Evolutionary conservation across 2,329 filamentous ascomycete genomes (phyloP).

Genomic region (Aspergillus felis): DNA sequence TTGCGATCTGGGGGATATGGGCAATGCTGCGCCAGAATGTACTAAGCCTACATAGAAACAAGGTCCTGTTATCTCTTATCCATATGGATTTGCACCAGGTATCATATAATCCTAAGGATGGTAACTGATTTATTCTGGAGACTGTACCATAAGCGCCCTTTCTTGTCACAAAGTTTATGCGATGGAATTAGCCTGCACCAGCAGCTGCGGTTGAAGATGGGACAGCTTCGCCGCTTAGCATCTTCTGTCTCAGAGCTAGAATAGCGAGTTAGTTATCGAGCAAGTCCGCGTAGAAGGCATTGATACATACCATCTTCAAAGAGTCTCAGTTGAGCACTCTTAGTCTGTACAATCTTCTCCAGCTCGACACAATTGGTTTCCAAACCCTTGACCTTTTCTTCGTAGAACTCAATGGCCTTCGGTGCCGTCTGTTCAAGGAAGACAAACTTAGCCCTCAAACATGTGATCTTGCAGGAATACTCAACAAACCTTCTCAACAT

Average conservation of each 20-base stretch:
- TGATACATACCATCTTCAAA: conserved; percentile 74
- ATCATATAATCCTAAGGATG: background rate
- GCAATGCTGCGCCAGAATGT: conserved; percentile 56
- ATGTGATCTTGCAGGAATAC: background rate
- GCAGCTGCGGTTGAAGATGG: conserved; percentile 28
- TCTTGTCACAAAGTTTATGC: background rate
- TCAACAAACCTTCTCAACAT: conserved; percentile 74
- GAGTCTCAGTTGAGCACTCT: conserved; percentile 77
- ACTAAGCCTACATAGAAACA: background rate
- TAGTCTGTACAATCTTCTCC: conserved; percentile 66
- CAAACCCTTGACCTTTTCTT: conserved; percentile 63
- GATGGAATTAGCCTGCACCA: conserved; percentile 17
- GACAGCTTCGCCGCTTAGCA: conserved; percentile 43
- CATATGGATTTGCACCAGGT: background rate
- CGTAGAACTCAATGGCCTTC: conserved; percentile 65
- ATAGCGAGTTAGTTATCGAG: conserved; percentile 15
- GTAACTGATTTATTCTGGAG: background rate
- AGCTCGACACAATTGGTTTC: conserved; percentile 62
- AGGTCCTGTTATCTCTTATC: background rate
- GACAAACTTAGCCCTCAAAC: conserved; percentile 4
- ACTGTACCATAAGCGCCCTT: background rate
- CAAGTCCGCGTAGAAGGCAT: background rate
- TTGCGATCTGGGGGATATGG: conserved; percentile 81
- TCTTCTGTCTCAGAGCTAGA: conserved; percentile 50
- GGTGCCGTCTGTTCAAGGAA: conserved; percentile 44